Evolutionary conservation across 2,329 filamentous ascomycete species (phyloP).

Genomic region (Pyricularia sp.): DNA sequence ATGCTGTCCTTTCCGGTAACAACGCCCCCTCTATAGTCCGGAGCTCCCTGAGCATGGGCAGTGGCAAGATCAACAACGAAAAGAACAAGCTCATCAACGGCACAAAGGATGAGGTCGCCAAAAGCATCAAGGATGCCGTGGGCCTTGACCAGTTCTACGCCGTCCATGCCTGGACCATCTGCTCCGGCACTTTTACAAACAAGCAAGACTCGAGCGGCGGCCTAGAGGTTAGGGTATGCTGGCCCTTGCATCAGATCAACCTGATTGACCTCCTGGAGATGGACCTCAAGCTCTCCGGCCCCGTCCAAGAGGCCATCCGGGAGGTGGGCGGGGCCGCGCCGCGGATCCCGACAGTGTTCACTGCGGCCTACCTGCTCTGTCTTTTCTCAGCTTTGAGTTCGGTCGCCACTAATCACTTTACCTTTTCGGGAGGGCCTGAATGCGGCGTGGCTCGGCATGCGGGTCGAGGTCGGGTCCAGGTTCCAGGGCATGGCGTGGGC

Average conservation of each 20-base stretch:
- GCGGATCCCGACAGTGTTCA: conserved; percentile 35
- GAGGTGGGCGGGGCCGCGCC: conserved; percentile 40
- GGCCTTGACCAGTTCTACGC: conserved; percentile 24
- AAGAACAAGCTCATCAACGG: conserved; percentile 8
- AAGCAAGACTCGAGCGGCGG: conserved; percentile 12
- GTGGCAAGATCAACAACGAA: conserved; percentile 11
- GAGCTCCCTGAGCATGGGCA: conserved; percentile 12
- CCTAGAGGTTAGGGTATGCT: conserved; percentile 17
- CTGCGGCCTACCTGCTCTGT: conserved; percentile 30
- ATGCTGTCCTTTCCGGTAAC: conserved; percentile 20
- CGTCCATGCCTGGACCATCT: conserved; percentile 19
- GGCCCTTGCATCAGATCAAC: conserved; percentile 21
- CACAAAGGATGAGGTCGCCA: conserved; percentile 9
- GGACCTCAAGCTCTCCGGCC: conserved; percentile 31
- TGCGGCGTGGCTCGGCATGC: conserved; percentile 33
- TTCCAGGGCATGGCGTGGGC: conserved; percentile 39
- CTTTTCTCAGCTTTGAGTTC: conserved; percentile 33
- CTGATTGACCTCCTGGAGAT: conserved; percentile 37
- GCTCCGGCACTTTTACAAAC: conserved; percentile 20
- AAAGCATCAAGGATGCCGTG: conserved; percentile 16
- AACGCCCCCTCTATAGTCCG: conserved; percentile 12
- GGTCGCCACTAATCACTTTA: conserved; percentile 10
- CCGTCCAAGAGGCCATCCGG: conserved; percentile 36
- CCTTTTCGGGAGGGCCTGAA: too few species aligned
- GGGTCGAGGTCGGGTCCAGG: conserved; percentile 30